Base-by-base conservation (phyloP, 2,329 filamentous ascomycete species). In the Neofusicoccum sp. region DNA sequence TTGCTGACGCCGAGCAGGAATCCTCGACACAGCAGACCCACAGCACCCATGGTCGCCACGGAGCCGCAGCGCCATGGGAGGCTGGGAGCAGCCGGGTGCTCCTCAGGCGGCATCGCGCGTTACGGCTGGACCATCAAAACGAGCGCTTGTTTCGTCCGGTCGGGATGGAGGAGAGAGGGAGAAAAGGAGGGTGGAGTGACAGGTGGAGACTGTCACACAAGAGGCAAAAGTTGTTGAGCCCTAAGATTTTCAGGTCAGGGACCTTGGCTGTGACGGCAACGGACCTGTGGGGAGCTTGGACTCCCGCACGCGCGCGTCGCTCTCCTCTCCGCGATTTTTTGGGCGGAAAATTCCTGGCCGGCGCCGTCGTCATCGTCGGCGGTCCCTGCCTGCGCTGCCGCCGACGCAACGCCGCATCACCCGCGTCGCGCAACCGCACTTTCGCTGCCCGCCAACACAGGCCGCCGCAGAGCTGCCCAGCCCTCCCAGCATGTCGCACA, bases 1-100 rank as follows among this genome's bases (percentile, higher is more conserved):
- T 82, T 84, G 75, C 90, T 96, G 66, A 94, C 76, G 0, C 85
- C 86, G 67, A 87, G 89, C 47, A 97, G 78, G 73, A 98, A 97
- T 1, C 80, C 83, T 65, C 91, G 86, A 63, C 87, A 92, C 6
- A 96, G 68, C 33, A 87, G 77, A 52, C 88, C 90, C 0, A 92
- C 89, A 9, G 88, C 76, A 69, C 90, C 89, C 84, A 97, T 92
- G 41, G 90, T 84, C 66, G 88, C 79, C 58, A 88, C 83, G n/a
- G 93, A 96, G 39, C 85, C 84, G 62, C 88, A 78, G 66, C 91
- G 89, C 89, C 90, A 93, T 77, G 87, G 80, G 64, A 88, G 77
- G 71, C 85, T 84, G 34, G 87, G 87, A 74, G 83, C 75, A 62
- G 75, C 76, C n/a, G 79, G 79, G 70, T 76, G 77, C 69, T 78